Evolutionary conservation across 129 eudicot genomes (phyloP), one percentile per base, ranked within the genome.

Genomic region (Cynara cardunculus): DNA sequence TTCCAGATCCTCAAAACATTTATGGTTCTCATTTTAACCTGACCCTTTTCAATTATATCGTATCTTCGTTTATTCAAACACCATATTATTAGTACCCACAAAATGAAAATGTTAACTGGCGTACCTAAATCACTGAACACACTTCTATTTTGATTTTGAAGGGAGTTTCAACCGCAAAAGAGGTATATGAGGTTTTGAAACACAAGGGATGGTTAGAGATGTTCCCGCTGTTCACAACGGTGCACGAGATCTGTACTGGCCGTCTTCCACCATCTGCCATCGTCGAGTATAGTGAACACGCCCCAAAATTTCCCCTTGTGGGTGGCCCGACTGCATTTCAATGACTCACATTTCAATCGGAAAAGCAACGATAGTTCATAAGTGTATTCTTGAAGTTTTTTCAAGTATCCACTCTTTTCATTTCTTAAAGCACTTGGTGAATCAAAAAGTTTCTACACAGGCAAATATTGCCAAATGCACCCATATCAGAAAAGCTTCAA

Each of bases 91-190:
- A 7, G 9, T 53, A 56, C 24, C 65, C 65, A 56, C 25, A 5
- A 56, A 56, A 56, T 2, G 10, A 56, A n/a, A 56, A 56, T 56
- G 10, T 56, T 56, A 56, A n/a, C 5, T 56, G 9, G 65, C 24
- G 25, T 56, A 56, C 24, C 65, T 2, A 46, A 46, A 71, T 22
- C 26, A 27, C 41, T 22, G 46, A 73, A 72, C 31, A 78, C 8
- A 7, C 78, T n/a, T 71, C 0, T 67, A 34, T 53, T 18, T 84
- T 75, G 7, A n/a, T 59, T 74, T 84, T 85, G 87, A 69, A 96
- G 99, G 99, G 99, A 13, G 99, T 96, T 21, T 91, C 91, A 12
- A 96, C 99, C 30, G 99, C 98, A 25, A 88, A 89, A 86, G 99
- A 96, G 86, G 97, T 96, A 28, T 89, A 92, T 22, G 98, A 96